phyloP scores from a whole-genome alignment of 1,284 basidiomycete species.

The Trametes pubescens region DNA sequence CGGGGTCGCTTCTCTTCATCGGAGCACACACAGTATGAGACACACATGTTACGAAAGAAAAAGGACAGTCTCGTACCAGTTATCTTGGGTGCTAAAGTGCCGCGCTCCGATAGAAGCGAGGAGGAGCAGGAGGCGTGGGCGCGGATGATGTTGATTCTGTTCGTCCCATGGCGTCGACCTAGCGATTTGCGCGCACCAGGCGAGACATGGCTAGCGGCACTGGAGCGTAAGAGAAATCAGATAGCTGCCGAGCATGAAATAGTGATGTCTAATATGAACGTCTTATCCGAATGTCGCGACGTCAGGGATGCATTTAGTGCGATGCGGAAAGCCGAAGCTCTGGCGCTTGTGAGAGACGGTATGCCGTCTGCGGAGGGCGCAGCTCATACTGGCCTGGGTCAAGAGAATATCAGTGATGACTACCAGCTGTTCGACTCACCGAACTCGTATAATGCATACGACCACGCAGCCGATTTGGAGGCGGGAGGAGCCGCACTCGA shows the following conservation, averaged over 20 bases:
- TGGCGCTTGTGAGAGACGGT: neutral
- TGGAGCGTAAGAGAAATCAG: neutral
- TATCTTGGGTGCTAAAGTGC: neutral
- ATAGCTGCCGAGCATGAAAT: neutral
- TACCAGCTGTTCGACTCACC: no score
- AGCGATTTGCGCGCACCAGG: neutral
- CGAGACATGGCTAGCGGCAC: neutral
- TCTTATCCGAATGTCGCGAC: conserved; percentile 11
- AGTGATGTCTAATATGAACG: conserved; percentile 14
- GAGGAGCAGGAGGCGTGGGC: neutral
- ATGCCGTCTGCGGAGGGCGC: neutral
- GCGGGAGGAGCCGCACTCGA: no score
- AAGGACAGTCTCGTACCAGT: conserved; percentile 3
- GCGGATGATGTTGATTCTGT: conserved; percentile 7
- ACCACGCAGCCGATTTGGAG: no score
- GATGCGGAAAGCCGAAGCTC: neutral
- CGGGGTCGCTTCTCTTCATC: neutral
- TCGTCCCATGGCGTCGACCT: conserved; percentile 9
- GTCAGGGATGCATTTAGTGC: neutral
- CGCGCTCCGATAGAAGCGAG: neutral
- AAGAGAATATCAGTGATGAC: neutral
- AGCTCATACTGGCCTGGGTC: neutral
- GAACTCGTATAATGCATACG: no score
- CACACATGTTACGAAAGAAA: no score
- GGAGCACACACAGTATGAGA: neutral